Evolutionary conservation across 2,329 filamentous ascomycete species (phyloP).

Genomic region (Dendrostoma leiphaemia): DNA sequence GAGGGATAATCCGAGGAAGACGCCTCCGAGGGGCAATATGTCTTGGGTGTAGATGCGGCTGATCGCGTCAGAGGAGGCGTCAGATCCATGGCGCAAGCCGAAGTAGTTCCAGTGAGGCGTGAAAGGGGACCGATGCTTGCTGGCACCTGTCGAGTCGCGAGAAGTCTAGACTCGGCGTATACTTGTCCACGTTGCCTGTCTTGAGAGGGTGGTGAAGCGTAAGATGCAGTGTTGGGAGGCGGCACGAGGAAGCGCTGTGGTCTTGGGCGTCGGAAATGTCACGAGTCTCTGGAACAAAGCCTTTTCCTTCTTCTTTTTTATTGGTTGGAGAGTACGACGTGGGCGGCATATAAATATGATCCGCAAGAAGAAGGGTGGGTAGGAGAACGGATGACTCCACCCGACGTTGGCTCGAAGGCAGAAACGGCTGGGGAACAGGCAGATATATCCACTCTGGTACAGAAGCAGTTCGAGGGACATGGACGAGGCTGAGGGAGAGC

Average conservation of each 20-base stretch:
- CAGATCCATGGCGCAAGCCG: constrained; percentile 41
- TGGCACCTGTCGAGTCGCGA: too few relatives aligned
- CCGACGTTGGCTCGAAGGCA: too few relatives aligned
- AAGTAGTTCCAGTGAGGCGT: background rate
- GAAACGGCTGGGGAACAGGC: too few relatives aligned
- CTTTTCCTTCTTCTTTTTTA: too few relatives aligned
- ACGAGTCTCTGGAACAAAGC: too few relatives aligned
- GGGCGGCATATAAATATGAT: background rate
- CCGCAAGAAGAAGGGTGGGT: background rate
- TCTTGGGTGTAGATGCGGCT: constrained; percentile 41
- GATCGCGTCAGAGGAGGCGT: constrained; percentile 47
- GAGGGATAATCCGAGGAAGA: constrained; percentile 46
- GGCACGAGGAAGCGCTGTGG: too few relatives aligned
- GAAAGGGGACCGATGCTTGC: too few relatives aligned
- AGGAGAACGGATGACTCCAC: background rate
- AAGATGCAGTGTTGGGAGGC: too few relatives aligned
- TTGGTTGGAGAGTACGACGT: too few relatives aligned
- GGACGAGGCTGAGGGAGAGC: background rate
- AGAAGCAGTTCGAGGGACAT: background rate
- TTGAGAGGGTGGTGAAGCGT: too few relatives aligned
- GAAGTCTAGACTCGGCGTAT: background rate
- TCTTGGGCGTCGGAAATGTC: too few relatives aligned
- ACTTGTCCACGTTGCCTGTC: too few relatives aligned
- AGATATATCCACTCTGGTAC: background rate
- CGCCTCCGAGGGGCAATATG: constrained; percentile 41